These are phyloP conservation scores for Graphilbum fragrans DNA, from an alignment of 2,329 filamentous ascomycete genomes.

Conservation along the genomic window DNA sequence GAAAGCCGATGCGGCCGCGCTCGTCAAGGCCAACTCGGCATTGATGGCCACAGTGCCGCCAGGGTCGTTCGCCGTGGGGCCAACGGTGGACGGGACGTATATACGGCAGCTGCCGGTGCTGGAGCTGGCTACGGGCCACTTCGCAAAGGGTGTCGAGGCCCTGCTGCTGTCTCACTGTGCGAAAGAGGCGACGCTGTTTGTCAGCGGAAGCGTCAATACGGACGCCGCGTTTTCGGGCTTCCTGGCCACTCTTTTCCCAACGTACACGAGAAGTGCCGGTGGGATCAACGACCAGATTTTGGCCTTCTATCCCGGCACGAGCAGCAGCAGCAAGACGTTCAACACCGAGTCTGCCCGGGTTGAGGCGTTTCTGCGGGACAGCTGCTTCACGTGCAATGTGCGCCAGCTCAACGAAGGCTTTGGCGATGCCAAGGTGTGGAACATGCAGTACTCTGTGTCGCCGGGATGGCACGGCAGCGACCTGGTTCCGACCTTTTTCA, in stretches of 20 bases:
- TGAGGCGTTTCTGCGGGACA: conserved; percentile 19
- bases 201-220: conserved; percentile 15
- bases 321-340: conserved; percentile 4
- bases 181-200: conserved; percentile 18
- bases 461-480: conserved; percentile 27
- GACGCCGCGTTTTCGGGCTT: conserved; percentile 21
- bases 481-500: conserved; percentile 27
- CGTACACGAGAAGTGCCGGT: conserved; percentile 15
- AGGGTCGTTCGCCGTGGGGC: conserved; percentile 20
- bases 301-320: conserved; percentile 16
- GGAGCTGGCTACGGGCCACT: conserved; percentile 17
- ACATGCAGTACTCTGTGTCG: conserved; percentile 26
- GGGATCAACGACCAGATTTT: conserved; percentile 16
- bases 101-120: conserved; percentile 19
- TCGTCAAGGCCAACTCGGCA: conserved; percentile 16
- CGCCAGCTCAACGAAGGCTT: conserved; percentile 24
- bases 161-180: conserved; percentile 19
- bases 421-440: conserved; percentile 20
- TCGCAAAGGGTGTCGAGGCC: conserved; percentile 16
- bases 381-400: conserved; percentile 24
- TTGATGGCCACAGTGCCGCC: conserved; percentile 14
- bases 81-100: conserved; percentile 18
- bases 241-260: conserved; percentile 18
- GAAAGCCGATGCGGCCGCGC: conserved; percentile 9
- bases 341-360: conserved; percentile 16